Base-by-base conservation (phyloP, 1,284 basidiomycete species). In the Omphalotus olearius region DNA sequence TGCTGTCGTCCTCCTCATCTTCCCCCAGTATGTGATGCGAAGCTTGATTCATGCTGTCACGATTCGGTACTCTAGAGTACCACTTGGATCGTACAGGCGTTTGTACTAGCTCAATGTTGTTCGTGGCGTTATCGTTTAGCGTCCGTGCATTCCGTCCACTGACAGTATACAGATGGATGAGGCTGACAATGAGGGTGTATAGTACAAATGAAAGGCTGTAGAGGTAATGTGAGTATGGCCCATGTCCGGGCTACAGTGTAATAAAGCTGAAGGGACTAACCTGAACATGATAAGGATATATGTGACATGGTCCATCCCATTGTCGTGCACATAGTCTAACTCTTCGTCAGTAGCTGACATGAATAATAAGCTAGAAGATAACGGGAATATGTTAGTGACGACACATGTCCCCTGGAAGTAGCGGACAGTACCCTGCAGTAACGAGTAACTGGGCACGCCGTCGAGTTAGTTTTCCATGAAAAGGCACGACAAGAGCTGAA, bases 301-400 rank as follows among this genome's bases (percentile, higher is more conserved):
- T 0, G 91, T 91, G 57, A 94, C 91, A 63, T 94, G 91, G 64
- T 94, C 92, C 80, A 93, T 87, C 45, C 79, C 86, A 30, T 74
- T 71, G 20, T 78, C 78, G 59, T 89, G 75, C 11, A 86, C 80
- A 56, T 77, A 86, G 30, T 75, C 62, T 38, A 95, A 71, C 64
- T 95, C 91, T 69, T 97, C 93, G 64, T 96, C 91, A 0, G 93
- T 96, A 0, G 86, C 92, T 11, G 88, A 89, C 80, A 95, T 92
- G 75, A 96, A 96, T 10, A 93, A 69, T 1, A 91, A 62, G 2
- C 87, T 79, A 66, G 30, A 13, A 40, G 20, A 30, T 10, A 9
- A 33, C 47, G 52, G 18, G 16, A 52, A 25, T 23, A 35, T 13
- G 37, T 45, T 28, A 41, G 39, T 33, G 30, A 45, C 10, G 25